These are phyloP conservation scores for Rhizopogon vinicolor DNA, from an alignment of 768 basidiomycete species.

Conservation along the genomic window DNA sequence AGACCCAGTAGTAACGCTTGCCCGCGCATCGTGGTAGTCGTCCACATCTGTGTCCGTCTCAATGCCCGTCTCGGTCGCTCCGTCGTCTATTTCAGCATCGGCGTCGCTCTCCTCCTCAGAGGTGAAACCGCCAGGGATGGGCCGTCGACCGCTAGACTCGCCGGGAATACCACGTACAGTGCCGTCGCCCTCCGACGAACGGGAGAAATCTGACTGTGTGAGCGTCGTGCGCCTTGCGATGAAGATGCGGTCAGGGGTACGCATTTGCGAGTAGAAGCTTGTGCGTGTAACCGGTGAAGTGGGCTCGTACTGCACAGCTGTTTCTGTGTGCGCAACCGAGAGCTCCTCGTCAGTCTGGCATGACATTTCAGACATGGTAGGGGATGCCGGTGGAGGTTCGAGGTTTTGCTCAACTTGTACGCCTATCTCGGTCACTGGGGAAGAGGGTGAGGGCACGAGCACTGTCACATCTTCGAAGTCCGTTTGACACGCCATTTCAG, in stretches of 20 bases:
- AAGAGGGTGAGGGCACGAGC: constrained; percentile 21
- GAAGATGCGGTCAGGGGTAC: constrained; percentile 15
- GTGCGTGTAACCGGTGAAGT: constrained; percentile 22
- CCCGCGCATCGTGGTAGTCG: constrained; percentile 74
- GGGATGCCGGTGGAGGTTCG: constrained; percentile 9
- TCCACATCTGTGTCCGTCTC: constrained; percentile 67
- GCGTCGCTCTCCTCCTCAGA: constrained; percentile 26
- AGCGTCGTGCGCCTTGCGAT: constrained; percentile 38
- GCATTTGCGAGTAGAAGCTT: constrained; percentile 30
- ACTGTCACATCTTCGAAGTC: constrained; percentile 35
- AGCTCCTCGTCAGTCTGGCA: constrained; percentile 46
- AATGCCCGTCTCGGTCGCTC: constrained; percentile 55
- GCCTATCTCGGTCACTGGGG: constrained; percentile 32
- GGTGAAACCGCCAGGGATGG: constrained; percentile 17
- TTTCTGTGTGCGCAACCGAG: constrained; percentile 35
- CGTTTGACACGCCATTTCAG: constrained; percentile 66
- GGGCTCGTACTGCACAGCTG: constrained; percentile 44
- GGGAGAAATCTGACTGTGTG: constrained; percentile 41
- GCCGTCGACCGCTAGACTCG: not conserved
- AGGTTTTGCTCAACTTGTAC: constrained; percentile 35
- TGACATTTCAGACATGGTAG: constrained; percentile 29
- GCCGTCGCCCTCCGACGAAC: constrained; percentile 30
- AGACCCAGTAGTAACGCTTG: constrained; percentile 65
- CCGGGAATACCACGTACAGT: constrained; percentile 30
- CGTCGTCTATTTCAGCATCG: constrained; percentile 37